Evolutionary conservation across 768 basidiomycete species (phyloP).

Genomic region (Kwoniella shandongensis): DNA sequence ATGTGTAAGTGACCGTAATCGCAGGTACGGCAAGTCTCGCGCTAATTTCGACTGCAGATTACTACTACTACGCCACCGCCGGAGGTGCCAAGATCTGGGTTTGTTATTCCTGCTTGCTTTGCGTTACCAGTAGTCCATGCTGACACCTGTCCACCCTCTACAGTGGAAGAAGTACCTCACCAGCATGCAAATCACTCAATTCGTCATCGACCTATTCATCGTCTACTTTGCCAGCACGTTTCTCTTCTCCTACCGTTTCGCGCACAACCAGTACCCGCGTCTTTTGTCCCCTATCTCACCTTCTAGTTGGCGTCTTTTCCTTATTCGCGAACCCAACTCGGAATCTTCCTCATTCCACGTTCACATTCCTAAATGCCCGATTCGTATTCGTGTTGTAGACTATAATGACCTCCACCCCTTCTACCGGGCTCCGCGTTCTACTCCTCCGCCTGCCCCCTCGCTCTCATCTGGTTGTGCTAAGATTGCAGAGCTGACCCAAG

Average conservation of each 20-base stretch:
- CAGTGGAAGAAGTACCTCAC: constrained; percentile 99
- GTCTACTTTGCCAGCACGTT: constrained; percentile 94
- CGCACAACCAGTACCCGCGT: constrained; percentile 29
- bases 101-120: constrained; percentile 8
- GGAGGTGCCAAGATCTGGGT: constrained; percentile 97
- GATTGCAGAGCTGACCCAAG: constrained; percentile 17
- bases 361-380: not conserved
- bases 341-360: constrained; percentile 1
- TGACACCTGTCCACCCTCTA: not conserved
- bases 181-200: constrained; percentile 93
- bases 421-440: constrained; percentile 45
- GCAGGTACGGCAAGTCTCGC: not conserved
- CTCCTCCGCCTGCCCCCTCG: constrained; percentile 6
- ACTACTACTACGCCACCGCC: constrained; percentile 98
- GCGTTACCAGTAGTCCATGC: not conserved
- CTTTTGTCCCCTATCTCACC: constrained; percentile 25
- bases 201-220: constrained; percentile 82
- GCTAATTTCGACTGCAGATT: constrained; percentile 62
- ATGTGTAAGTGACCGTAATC: constrained; percentile 75
- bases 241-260: constrained; percentile 34
- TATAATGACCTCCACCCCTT: constrained; percentile 1
- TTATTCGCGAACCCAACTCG: not conserved
- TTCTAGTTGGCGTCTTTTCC: constrained; percentile 20
- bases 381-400: not conserved
- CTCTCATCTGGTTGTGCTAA: constrained; percentile 24